Base-by-base conservation (phyloP, 148 eudicot species). In the Chenopodium album region DNA sequence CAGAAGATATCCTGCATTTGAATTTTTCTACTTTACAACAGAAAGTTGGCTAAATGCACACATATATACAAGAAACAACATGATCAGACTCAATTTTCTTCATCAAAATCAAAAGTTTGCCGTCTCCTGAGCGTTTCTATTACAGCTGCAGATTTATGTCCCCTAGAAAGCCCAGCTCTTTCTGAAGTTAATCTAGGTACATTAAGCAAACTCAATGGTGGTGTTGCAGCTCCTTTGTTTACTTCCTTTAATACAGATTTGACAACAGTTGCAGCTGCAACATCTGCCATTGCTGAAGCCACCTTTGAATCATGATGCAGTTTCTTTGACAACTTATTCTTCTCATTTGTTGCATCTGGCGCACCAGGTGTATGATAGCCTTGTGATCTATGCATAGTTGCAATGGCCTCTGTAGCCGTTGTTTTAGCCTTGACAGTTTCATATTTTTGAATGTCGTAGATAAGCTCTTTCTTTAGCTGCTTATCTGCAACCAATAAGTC, bases 401-500 rank as follows among this genome's bases (percentile, higher is more conserved):
- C 90, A 79, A 88, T 87, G 59, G 89, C 92, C 77, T 88, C 95
- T 37, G 86, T 80, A 64, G 94, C 97, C 14, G 88, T 86, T 2
- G 91, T 81, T 72, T 86, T 92, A 22, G 91, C 94, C 80, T 89
- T 90, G 31, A 73, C 79, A 1, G 88, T 68, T 63, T 96, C 99
- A 8, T 94, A 96, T 81, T 90, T 96, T 37, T 96, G 90, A 84
- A 96, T 89, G 85, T 96, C 99, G 8, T 96, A 94, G 28, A 91
- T 84, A 73, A 96, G 92, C 85, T 96, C 99, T 78, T 91, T 96
- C 88, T 87, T 97, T 23, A 96, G 93, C 86, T 96, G 99, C 83
- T 88, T 90, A 86, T 96, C 99, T 2, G 99, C 98, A 64, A 96
- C 90, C 81, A 96, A 71, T 23, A 96, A 88, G 65, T 96, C 99